Evolutionary conservation across 1,284 basidiomycete genomes (phyloP).

Genomic region (Pyrrhoderma lamaoense): DNA sequence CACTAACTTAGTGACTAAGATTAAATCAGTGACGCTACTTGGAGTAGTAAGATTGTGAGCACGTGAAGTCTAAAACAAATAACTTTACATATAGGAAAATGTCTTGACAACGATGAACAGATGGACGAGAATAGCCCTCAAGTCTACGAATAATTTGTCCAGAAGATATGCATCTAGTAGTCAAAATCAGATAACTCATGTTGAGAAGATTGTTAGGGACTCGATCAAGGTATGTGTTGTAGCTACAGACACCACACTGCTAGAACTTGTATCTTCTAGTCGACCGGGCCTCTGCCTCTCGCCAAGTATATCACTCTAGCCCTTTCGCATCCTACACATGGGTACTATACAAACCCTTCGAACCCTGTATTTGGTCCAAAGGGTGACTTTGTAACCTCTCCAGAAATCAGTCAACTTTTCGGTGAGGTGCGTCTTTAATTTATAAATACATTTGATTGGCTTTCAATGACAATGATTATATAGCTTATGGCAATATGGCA

Average conservation of each 20-base stretch:
- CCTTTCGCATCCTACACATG: constrained; percentile 77
- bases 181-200: neutral
- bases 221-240: constrained; percentile 51
- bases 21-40: too few relatives aligned
- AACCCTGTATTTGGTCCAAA: constrained; percentile 76
- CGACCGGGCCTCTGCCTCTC: constrained; percentile 81
- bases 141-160: too few relatives aligned
- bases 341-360: constrained; percentile 78
- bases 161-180: too few relatives aligned
- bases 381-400: constrained; percentile 96
- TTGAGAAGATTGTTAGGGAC: constrained; percentile 63
- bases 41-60: too few relatives aligned
- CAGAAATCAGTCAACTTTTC: constrained; percentile 95
- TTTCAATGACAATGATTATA: constrained; percentile 22
- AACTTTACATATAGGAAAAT: too few relatives aligned
- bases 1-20: too few relatives aligned
- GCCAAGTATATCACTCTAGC: constrained; percentile 87
- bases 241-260: neutral
- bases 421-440: constrained; percentile 68
- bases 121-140: too few relatives aligned
- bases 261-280: constrained; percentile 34
- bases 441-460: constrained; percentile 17
- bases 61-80: neutral
- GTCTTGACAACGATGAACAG: too few relatives aligned
- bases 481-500: constrained; percentile 87